Percentiles rank a stretch among this genome's conserved stretches.
Conservation (phyloP, 1,139 yeast genomes). For the Kodamaea suecica region DNA sequence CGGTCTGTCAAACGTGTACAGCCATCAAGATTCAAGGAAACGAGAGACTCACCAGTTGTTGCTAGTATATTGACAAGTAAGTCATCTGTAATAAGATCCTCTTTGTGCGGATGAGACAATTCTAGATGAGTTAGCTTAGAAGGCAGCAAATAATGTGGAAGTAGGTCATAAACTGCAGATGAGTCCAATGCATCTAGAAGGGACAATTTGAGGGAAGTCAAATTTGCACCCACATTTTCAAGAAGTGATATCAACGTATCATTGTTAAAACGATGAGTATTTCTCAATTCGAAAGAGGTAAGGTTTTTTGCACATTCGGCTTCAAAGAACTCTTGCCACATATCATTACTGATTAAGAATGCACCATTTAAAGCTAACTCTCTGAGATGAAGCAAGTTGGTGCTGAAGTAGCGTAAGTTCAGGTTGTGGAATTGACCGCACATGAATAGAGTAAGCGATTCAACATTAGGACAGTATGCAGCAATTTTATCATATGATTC, state of each 20-base stretch:
- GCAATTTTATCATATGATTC: constrained; percentile 70
- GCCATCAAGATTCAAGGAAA: constrained; percentile 62
- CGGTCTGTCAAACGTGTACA: constrained; percentile 70
- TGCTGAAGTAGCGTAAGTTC: constrained; percentile 58
- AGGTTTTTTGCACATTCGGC: constrained; percentile 28
- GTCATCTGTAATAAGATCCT: constrained; percentile 71
- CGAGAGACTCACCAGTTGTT: constrained; percentile 59
- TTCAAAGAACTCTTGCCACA: constrained; percentile 76
- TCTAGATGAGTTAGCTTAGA: constrained; percentile 56
- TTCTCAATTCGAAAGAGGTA: constrained; percentile 56
- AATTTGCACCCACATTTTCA: constrained; percentile 55
- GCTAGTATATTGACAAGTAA: constrained; percentile 60
- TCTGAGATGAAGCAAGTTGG: constrained; percentile 53
- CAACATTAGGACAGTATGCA: constrained; percentile 73
- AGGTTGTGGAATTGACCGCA: constrained; percentile 90
- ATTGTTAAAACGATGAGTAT: constrained; percentile 79
- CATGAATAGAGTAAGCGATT: constrained; percentile 70
- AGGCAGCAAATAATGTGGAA: constrained; percentile 57
- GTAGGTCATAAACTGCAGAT: constrained; percentile 54
- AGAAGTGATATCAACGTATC: constrained; percentile 62
- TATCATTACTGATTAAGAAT: constrained; percentile 67
- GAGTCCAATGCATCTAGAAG: constrained; percentile 69
- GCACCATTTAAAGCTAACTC: constrained; percentile 77
- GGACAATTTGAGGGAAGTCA: constrained; percentile 51
- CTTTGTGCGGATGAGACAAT: constrained; percentile 63